Evolutionary conservation across 805 yeast genomes (phyloP).

Genomic region (Kluyveromyces siamensis): DNA sequence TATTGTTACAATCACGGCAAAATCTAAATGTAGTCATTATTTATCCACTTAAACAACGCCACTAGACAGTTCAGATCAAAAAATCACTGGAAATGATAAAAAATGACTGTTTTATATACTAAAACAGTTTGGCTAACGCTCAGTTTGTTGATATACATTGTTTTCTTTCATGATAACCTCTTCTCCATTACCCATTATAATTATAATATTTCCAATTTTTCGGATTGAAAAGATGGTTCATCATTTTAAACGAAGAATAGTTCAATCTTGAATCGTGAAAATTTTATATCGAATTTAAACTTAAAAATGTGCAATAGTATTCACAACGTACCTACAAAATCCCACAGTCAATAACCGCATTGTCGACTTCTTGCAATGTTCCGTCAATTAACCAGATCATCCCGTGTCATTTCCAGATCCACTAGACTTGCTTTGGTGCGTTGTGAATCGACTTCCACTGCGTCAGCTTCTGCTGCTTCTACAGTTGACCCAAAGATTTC

Average conservation of each 20-base stretch:
- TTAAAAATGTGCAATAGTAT: not conserved
- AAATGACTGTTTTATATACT: not conserved
- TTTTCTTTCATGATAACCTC: too few species aligned
- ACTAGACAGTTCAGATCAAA: not conserved
- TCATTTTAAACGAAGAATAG: not conserved
- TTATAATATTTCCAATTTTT: not conserved
- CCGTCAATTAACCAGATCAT: conserved; percentile 3
- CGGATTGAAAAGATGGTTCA: not conserved
- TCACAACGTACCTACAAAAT: not conserved
- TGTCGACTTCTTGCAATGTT: not conserved
- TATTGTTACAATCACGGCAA: conserved; percentile 93
- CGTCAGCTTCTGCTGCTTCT: conserved; percentile 39
- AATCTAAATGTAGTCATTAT: conserved; percentile 87
- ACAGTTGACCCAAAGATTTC: conserved; percentile 83
- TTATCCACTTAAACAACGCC: not conserved
- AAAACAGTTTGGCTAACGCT: too few species aligned
- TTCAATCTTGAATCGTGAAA: not conserved
- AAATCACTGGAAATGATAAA: not conserved
- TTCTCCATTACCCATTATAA: too few species aligned
- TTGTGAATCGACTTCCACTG: conserved; percentile 45
- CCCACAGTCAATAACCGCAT: not conserved
- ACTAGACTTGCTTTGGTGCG: conserved; percentile 26
- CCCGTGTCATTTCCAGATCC: conserved; percentile 3
- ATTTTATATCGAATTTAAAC: too few species aligned
- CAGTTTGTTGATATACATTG: too few species aligned